phyloP scores from a whole-genome alignment of 225 moss, liverwort and hornwort species.

The Polytrichum formosum region DNA sequence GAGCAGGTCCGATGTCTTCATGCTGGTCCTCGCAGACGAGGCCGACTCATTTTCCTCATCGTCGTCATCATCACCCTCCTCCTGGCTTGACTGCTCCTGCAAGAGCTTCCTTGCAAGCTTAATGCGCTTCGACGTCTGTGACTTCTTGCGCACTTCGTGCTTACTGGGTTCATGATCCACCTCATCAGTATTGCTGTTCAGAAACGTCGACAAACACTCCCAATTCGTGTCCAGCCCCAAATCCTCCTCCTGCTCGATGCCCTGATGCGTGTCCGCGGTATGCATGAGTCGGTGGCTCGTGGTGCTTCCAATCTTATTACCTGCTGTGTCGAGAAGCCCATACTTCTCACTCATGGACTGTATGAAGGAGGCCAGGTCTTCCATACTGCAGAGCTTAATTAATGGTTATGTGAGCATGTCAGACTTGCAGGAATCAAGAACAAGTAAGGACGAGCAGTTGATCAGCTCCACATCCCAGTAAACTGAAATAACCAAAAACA shows the following conservation, averaged over 20 bases:
- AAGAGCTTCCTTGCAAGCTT: constrained; percentile 13
- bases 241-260: constrained; percentile 9
- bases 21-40: constrained; percentile 38
- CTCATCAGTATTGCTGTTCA: constrained; percentile 33
- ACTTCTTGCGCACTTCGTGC: constrained; percentile 25
- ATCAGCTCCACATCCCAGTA: too few relatives aligned
- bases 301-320: constrained; percentile 33
- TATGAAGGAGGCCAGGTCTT: constrained; percentile 83
- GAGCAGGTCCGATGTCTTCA: constrained; percentile 55
- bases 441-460: too few relatives aligned
- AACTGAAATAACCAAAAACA: too few relatives aligned
- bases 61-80: constrained; percentile 9
- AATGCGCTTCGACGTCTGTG: constrained; percentile 16
- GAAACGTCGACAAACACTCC: constrained; percentile 54
- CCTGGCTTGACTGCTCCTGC: constrained; percentile 9
- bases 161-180: constrained; percentile 2
- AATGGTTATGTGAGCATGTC: not conserved
- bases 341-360: constrained; percentile 84
- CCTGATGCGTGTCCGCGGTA: constrained; percentile 9
- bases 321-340: constrained; percentile 54
- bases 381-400: constrained; percentile 34
- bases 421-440: not conserved
- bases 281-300: constrained; percentile 17
- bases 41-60: constrained; percentile 24
- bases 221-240: constrained; percentile 43